Evolutionary conservation across 805 yeast genomes (phyloP), one percentile per base, ranked within the genome.

Genomic region (Ogataea salicorniae): DNA sequence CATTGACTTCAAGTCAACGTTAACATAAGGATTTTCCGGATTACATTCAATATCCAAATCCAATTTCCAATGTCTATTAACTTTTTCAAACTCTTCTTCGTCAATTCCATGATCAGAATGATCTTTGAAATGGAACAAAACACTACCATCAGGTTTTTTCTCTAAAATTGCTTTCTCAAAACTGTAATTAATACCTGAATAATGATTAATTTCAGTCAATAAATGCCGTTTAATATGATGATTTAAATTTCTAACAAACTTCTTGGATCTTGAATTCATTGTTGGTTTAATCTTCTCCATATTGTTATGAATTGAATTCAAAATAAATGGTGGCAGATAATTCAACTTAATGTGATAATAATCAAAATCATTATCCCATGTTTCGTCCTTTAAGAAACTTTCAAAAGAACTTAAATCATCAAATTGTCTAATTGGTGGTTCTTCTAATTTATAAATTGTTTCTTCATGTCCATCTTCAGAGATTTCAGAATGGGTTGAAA

Each of bases 171-270:
- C 73, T 41, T 74, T 73, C 26, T 60, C 62, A 45, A 72, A 61
- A 33, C 53, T 56, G 47, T 62, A 62, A 42, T 61, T 62, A 57
- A 75, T 75, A 23, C 85, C 84, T 7, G 80, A 69, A 55, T 78
- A 75, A 52, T 69, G 70, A 49, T 75, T 75, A 68, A 83, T 79
- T 53, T 83, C 88, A 48, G 71, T 66, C 62, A 83, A 69, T 62
- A 84, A 68, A 61, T 83, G 89, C 57, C 80, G 80, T 58, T 81
- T 78, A 44, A 84, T 73, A 57, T 84, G 90, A 63, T 84, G 90
- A 57, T 80, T 82, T 62, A 84, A 72, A 62, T 83, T 81, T 59
- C 90, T 73, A 41, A 76, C 81, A 60, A 82, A 84, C 67, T 83
- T 83, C 57, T 77, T 75, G 45, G 83, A 79, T 62, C 83, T 81